Conservation (phyloP, 768 basidiomycete genomes). For the Crepidotus variabilis region DNA sequence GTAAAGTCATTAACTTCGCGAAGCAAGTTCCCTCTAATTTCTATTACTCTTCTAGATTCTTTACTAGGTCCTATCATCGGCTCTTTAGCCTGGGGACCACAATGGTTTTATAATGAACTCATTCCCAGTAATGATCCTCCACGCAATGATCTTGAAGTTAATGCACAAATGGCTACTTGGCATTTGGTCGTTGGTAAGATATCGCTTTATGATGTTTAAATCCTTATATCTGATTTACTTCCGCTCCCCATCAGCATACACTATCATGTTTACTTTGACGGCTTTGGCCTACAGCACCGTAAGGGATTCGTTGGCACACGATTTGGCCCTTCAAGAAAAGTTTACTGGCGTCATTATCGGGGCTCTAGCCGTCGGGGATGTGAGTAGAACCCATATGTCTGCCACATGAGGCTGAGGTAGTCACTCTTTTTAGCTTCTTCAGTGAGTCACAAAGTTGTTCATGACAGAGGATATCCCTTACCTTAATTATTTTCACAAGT, state of each 20-base stretch:
- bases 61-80: slow-evolving; percentile 48
- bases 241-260: slow-evolving; percentile 42
- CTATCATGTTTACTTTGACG: slow-evolving; percentile 61
- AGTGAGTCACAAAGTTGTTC: slow-evolving; percentile 1
- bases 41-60: slow-evolving; percentile 32
- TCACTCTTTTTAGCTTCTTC: slow-evolving; percentile 5
- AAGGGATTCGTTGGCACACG: slow-evolving; percentile 51
- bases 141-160: slow-evolving; percentile 31
- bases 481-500: slow-evolving; percentile 26
- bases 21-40: not conserved
- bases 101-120: slow-evolving; percentile 59
- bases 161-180: slow-evolving; percentile 53
- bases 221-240: not conserved
- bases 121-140: slow-evolving; percentile 36
- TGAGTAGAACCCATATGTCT: slow-evolving; percentile 6
- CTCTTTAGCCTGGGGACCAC: slow-evolving; percentile 46
- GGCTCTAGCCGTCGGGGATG: slow-evolving; percentile 65
- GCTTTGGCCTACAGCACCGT: slow-evolving; percentile 66
- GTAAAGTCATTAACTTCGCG: slow-evolving; percentile 23
- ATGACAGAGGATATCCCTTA: not conserved
- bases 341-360: slow-evolving; percentile 60
- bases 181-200: slow-evolving; percentile 56
- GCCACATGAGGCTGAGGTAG: not conserved
- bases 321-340: slow-evolving; percentile 62
- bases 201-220: not conserved